Evolutionary conservation across 176 grass and related monocot species (phyloP).

Genomic region (Eleusine coracana): DNA sequence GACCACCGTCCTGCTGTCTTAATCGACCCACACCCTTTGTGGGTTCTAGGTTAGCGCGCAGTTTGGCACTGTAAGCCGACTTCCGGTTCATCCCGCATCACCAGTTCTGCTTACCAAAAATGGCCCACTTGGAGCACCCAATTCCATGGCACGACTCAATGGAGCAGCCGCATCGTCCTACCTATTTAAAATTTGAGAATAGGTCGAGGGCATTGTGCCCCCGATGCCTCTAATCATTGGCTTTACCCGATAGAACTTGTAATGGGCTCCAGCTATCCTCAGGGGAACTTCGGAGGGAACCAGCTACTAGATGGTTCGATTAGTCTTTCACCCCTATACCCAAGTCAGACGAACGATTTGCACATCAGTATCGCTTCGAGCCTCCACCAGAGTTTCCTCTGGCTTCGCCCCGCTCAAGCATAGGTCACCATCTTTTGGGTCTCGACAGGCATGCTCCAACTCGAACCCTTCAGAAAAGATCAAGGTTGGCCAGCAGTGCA

Average conservation of each 20-base stretch:
- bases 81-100: slow-evolving; percentile 79
- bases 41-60: slow-evolving; percentile 58
- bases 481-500: slow-evolving; percentile 58
- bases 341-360: slow-evolving; percentile 82
- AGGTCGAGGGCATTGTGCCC: slow-evolving; percentile 58
- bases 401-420: slow-evolving; percentile 61
- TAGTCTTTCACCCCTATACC: slow-evolving; percentile 88
- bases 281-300: slow-evolving; percentile 50
- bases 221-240: slow-evolving; percentile 71
- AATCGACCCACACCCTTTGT: slow-evolving; percentile 23
- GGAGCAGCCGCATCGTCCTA: slow-evolving; percentile 31
- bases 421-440: slow-evolving; percentile 91
- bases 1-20: slow-evolving; percentile 31
- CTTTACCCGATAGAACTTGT: slow-evolving; percentile 63
- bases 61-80: slow-evolving; percentile 66
- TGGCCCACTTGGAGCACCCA: slow-evolving; percentile 70
- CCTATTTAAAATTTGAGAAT: slow-evolving; percentile 64
- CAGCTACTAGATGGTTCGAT: slow-evolving; percentile 69
- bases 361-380: slow-evolving; percentile 84
- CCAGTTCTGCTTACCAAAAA: slow-evolving; percentile 84
- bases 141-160: slow-evolving; percentile 37
- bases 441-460: slow-evolving; percentile 61
- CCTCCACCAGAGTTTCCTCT: slow-evolving; percentile 88
- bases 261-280: slow-evolving; percentile 59
- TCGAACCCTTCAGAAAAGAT: slow-evolving; percentile 84